Base-by-base conservation (phyloP, 768 basidiomycete species). In the Gymnopilus dilepis region DNA sequence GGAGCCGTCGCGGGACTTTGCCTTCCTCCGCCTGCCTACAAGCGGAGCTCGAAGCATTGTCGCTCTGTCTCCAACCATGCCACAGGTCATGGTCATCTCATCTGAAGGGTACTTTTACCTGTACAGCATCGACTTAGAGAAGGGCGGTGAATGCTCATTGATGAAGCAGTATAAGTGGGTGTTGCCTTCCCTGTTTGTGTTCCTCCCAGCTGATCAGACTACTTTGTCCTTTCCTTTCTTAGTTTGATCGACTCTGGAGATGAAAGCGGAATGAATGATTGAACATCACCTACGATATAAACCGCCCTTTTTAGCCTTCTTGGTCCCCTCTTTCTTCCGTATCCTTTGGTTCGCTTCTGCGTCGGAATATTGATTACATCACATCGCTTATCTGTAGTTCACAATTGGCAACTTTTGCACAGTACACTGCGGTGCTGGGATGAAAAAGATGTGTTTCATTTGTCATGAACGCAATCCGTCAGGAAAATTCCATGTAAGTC, bases 31-130 rank as follows among this genome's bases (percentile, higher is more conserved):
- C 69, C 74, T 99, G 22, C 94, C 95, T 53, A 83, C 87, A 6
- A 77, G 85, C 62, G 89, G 94, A 3, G 86, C 88, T 11, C 82
- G 93, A 60, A 95, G 91, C 69, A 88, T 96, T 15, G 95, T 97
- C 41, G 97, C 94, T 0, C 75, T 99, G 58, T 92, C 90, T 72
- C 88, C 90, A 17, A 95, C 94, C 6, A 91, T 93, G 77, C 96
- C 97, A 0, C 97, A 99, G 62, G 90, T 98, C 11, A 97, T 97
- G 94, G 95, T 99, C 22, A 86, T 99, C 59, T 95, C 95, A 0
- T 92, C 93, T 0, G 95, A 98, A 60, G 97, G 97, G 1, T 92
- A 94, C 67, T 97, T 97, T 73, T 98, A 99, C 71, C 87, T 91
- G 15, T 99, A 99, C 74, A 92, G 84, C 67, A 97, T 99, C 70